Evolutionary conservation across 2,329 filamentous ascomycete genomes (phyloP), one percentile per base, ranked within the genome.

Genomic region (Xylaria sp.): DNA sequence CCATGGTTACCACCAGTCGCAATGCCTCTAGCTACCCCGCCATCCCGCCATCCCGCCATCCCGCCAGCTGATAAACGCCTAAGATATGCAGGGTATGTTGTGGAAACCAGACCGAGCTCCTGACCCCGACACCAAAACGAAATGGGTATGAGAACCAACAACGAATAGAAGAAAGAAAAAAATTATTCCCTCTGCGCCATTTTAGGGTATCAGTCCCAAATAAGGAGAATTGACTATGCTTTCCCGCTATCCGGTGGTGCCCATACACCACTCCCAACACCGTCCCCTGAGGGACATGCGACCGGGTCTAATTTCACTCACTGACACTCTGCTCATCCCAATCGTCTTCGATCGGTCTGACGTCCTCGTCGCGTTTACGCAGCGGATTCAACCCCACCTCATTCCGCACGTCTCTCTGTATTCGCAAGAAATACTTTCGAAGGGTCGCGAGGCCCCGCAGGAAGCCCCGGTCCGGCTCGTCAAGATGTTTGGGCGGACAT

Each of bases 391-490:
- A 73, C 3, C 83, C 85, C 65, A 89, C 77, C 69, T 87, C 84
- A 10, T 78, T 76, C 57, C 86, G 80, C 36, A 95, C 86, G 69
- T 98, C 94, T 73, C 87, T 88, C 82, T 96, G 90, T 60, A 99
- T 97, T 63, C 89, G 88, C 73, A 94, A 85, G 74, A 99, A 97
- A 78, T 97, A 98, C 76, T 89, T 87, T 63, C 89, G 87, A 71
- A 99, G 81, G 2, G 90, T 93, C 58, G 90, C 85, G 65, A 99
- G 80, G 0, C 96, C 96, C 63, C 94, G 90, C 45, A 99, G 82
- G 75, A 98, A 99, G 0, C 96, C 96, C 31, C 90, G 87, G 73
- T 99, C 96, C 6, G 97, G 90, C 67, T 93, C 90, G 39, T 90
- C 82, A 0, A 93, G 92, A 75, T 96, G 88, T 66, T 88, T 86